Evolutionary conservation across 2,329 filamentous ascomycete genomes (phyloP).

Genomic region (Chrysoporthe puriensis): DNA sequence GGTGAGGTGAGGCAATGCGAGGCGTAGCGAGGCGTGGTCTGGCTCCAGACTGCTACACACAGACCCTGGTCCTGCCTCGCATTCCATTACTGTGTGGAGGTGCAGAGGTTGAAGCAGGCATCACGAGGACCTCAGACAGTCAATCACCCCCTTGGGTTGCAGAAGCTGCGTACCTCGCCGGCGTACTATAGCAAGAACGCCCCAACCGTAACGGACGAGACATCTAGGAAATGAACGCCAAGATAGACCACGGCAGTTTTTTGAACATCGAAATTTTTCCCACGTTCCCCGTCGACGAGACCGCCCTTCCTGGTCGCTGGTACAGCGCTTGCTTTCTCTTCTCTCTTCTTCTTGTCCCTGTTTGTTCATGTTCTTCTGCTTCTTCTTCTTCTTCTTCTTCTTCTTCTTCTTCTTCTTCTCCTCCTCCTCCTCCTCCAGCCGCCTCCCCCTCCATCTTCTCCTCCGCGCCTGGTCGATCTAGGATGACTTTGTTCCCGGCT

Average conservation of each 20-base stretch:
- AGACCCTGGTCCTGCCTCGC: neutral
- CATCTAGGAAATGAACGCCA: conserved; percentile 1
- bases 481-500: conserved; percentile 9
- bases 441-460: no score
- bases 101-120: neutral
- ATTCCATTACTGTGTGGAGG: neutral
- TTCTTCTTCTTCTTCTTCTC: no score
- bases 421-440: no score
- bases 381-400: no score
- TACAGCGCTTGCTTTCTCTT: neutral
- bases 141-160: neutral
- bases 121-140: neutral
- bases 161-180: neutral
- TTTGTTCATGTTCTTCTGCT: no score
- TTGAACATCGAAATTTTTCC: neutral
- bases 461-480: neutral
- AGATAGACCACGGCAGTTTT: neutral
- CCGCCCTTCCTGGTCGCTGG: neutral
- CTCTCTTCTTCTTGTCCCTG: no score
- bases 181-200: neutral
- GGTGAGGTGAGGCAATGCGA: neutral
- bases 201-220: neutral
- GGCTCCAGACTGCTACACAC: neutral
- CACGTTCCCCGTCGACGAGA: neutral
- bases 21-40: neutral